phyloP scores from a whole-genome alignment of 2,329 filamentous ascomycete species.

The Camillea tinctor region DNA sequence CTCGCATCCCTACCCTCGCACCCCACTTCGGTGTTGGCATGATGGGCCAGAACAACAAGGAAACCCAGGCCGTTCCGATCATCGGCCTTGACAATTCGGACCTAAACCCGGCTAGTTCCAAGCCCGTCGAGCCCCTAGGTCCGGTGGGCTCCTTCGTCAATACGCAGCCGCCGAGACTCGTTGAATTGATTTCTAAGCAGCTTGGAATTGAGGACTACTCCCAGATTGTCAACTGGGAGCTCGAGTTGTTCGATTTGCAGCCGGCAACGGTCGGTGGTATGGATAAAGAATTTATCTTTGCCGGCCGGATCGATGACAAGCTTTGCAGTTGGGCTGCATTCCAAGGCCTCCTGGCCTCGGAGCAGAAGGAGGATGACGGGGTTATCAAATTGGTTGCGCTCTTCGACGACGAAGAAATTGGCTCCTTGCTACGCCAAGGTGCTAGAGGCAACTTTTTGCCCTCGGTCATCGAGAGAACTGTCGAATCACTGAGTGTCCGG shows the following conservation, averaged over 20 bases:
- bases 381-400: slow-evolving; percentile 87
- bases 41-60: slow-evolving; percentile 69
- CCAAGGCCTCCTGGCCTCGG: slow-evolving; percentile 73
- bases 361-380: slow-evolving; percentile 55
- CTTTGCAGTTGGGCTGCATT: slow-evolving; percentile 93
- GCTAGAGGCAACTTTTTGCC: slow-evolving; percentile 88
- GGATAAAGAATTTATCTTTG: slow-evolving; percentile 92
- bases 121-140: slow-evolving; percentile 51
- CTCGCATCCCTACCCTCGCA: slow-evolving; percentile 85
- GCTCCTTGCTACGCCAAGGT: slow-evolving; percentile 84
- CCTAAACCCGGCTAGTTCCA: slow-evolving; percentile 35
- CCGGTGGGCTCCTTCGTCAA: slow-evolving; percentile 69
- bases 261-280: slow-evolving; percentile 81
- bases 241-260: slow-evolving; percentile 90
- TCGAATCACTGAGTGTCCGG: slow-evolving; percentile 58
- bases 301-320: slow-evolving; percentile 94
- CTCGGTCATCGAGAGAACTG: slow-evolving; percentile 74
- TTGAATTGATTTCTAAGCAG: slow-evolving; percentile 76
- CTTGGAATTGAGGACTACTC: slow-evolving; percentile 71
- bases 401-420: slow-evolving; percentile 97
- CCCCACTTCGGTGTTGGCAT: slow-evolving; percentile 86
- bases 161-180: slow-evolving; percentile 81
- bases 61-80: slow-evolving; percentile 93
- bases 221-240: slow-evolving; percentile 90
- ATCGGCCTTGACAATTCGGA: slow-evolving; percentile 81